Conservation (phyloP, 305 asterid species). For the Fraxinus platypoda region DNA sequence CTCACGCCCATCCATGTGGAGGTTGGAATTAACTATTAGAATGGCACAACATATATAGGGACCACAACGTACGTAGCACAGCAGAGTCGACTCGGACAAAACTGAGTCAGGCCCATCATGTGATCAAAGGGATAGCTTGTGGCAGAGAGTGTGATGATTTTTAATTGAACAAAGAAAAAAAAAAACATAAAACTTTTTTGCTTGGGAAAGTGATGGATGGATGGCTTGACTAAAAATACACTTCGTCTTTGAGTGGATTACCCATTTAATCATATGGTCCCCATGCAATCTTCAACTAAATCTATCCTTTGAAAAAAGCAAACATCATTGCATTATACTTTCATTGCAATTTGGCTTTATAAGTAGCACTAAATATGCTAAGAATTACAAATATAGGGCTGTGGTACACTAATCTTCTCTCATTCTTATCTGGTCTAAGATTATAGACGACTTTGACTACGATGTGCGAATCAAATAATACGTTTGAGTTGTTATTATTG, state of each 20-base stretch:
- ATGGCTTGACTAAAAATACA: slow-evolving; percentile 24
- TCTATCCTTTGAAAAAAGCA: slow-evolving; percentile 11
- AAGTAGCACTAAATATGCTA: not conserved
- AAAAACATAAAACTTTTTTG: not conserved
- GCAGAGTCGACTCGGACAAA: not conserved
- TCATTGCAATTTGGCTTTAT: not conserved
- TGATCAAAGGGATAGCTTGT: not conserved
- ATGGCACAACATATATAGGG: not conserved
- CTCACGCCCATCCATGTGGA: not conserved
- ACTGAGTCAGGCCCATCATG: not conserved
- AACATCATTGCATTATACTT: not conserved
- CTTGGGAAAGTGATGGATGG: slow-evolving; percentile 24
- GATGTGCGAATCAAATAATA: not conserved
- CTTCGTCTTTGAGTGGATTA: not conserved
- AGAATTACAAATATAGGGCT: not conserved
- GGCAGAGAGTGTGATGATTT: not conserved
- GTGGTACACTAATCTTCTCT: not conserved
- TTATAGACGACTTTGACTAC: not conserved
- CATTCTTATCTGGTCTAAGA: not conserved
- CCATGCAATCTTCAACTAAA: slow-evolving; percentile 16
- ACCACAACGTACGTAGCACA: not conserved
- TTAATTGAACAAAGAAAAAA: slow-evolving; percentile 22
- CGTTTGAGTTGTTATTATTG: not conserved
- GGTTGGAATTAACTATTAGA: not conserved
- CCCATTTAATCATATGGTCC: not conserved